Conservation (phyloP, 2,329 filamentous ascomycete species). For the Aotearoamyces nothofagi region DNA sequence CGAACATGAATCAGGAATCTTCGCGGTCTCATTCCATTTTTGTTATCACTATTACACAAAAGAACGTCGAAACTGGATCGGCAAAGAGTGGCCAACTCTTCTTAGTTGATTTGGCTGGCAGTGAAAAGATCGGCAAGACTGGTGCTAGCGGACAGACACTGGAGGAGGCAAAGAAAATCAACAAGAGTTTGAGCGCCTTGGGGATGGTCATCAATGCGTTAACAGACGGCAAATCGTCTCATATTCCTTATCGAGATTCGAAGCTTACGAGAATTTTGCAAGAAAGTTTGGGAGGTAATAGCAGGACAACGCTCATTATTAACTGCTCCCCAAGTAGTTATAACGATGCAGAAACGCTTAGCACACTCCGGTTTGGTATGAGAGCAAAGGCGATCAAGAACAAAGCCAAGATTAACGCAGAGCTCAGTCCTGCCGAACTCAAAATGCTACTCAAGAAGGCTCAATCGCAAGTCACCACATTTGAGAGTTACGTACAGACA, state of each 20-base stretch:
- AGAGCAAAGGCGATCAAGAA: constrained; percentile 98
- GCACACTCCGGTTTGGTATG: constrained; percentile 87
- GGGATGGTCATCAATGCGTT: constrained; percentile 98
- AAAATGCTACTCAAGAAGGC: constrained; percentile 88
- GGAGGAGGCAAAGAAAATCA: constrained; percentile 99
- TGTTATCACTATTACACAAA: constrained; percentile 91
- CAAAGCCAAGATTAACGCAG: constrained; percentile 98
- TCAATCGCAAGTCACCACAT: constrained; percentile 75
- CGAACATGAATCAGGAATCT: constrained; percentile 98
- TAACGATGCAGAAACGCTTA: constrained; percentile 88
- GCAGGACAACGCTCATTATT: constrained; percentile 93
- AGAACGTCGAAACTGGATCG: constrained; percentile 92
- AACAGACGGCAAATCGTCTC: constrained; percentile 91
- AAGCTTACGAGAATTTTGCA: constrained; percentile 95
- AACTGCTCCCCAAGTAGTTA: constrained; percentile 99
- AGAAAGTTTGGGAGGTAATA: constrained; percentile 95
- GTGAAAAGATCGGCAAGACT: constrained; percentile 97
- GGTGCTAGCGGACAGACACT: constrained; percentile 93
- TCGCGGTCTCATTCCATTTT: constrained; percentile 98
- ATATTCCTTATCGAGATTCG: constrained; percentile 93
- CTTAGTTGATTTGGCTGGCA: constrained; percentile 94
- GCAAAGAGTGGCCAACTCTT: constrained; percentile 94
- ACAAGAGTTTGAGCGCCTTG: constrained; percentile 95
- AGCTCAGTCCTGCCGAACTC: constrained; percentile 89
- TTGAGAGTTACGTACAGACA: constrained; percentile 70